phyloP scores from a whole-genome alignment of 1,284 basidiomycete species.

The Cystobasidium pallidum region DNA sequence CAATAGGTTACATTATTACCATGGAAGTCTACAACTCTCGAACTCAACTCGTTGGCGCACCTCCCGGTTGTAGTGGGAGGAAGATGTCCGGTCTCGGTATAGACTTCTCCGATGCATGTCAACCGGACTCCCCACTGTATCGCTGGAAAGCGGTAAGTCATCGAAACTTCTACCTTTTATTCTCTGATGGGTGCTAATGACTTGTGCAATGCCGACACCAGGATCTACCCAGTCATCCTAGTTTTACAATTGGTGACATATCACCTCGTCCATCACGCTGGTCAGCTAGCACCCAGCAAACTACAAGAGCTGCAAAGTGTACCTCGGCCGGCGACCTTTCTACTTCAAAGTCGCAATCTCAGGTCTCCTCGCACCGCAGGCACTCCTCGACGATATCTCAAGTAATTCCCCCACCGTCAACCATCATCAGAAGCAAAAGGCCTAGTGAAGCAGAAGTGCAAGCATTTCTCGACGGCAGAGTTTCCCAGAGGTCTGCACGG shows the following conservation, averaged over 20 bases:
- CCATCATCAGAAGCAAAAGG: not conserved
- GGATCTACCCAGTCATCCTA: not conserved
- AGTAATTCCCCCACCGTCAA: not conserved
- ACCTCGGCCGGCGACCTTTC: not conserved
- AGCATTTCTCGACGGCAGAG: not conserved
- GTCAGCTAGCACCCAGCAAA: constrained; percentile 34
- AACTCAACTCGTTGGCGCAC: constrained; percentile 8
- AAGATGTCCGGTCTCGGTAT: constrained; percentile 57
- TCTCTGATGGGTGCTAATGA: not conserved
- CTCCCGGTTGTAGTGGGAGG: not conserved
- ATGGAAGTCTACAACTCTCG: not conserved
- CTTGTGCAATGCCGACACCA: not conserved
- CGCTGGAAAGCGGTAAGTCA: constrained; percentile 29
- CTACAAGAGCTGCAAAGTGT: constrained; percentile 7
- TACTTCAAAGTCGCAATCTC: not conserved
- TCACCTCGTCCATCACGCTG: constrained; percentile 21
- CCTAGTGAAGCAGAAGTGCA: constrained; percentile 11
- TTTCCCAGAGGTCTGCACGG: constrained; percentile 4
- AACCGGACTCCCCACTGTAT: not conserved
- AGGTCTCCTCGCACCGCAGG: not conserved
- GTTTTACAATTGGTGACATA: not conserved
- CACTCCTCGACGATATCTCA: not conserved
- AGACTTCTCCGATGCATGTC: constrained; percentile 23
- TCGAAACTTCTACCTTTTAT: not conserved
- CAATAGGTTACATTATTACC: too few relatives aligned